Evolutionary conservation across 805 yeast genomes (phyloP), one percentile per base, ranked within the genome.

Genomic region (Sugiyamaella marilandica): DNA sequence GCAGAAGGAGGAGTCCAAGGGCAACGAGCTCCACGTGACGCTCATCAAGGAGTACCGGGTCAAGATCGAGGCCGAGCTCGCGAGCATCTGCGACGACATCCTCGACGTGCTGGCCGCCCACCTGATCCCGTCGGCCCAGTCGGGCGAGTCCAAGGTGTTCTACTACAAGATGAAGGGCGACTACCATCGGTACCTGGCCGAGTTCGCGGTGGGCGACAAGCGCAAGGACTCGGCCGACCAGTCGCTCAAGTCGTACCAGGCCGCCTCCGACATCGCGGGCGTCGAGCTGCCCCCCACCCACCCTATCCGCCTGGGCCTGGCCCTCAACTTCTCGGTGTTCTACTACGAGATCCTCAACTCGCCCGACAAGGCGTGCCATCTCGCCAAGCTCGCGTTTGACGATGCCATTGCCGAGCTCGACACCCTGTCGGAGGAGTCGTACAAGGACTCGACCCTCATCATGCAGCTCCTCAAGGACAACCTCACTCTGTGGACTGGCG

Each of bases 151-250:
- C 49, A 90, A 92, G 80, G 98, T 92, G 53, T 92, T 92, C 75
- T 92, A 92, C 81, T 90, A 88, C 79, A 92, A 92, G 82, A 92
- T 92, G 98, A 92, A 92, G 79, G 99, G 98, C 80, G 99, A 92
- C 74, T 92, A 92, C 80, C 96, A 91, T 80, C 96, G 99, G 80
- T 92, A 92, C 75, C 81, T 92, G 76, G 97, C 97, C 59, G 99
- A 92, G 78, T 94, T 92, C 69, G 92, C 97, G 58, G 80, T 83
- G 65, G 83, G 87, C 60, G 97, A 90, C 63, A 86, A 85, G 75
- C 87, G 97, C 72, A 88, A 90, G 71, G 89, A 80, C 61, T 95
- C 96, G 59, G 94, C 98, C 49, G 90, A 87, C 66, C 80, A 85
- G 61, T 92, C 98, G 37, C 82, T 90, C 69, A 96, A 89, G 74